Conservation (phyloP, 768 basidiomycete genomes). For the Termitomyces sp. region DNA sequence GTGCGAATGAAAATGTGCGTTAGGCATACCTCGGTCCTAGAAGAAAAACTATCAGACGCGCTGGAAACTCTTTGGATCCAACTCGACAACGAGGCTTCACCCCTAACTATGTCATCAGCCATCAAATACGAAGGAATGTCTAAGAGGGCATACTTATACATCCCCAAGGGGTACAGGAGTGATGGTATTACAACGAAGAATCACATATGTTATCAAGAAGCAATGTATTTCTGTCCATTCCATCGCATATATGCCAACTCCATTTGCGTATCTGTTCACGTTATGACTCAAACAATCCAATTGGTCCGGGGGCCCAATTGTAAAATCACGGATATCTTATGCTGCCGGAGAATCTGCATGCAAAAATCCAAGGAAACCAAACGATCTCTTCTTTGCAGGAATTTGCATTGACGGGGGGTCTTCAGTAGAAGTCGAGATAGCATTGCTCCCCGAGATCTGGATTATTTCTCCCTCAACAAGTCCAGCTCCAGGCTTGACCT, state of each 20-base stretch:
- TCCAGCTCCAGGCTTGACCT: neutral
- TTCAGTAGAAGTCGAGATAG: neutral
- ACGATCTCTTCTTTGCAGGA: neutral
- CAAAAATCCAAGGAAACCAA: neutral
- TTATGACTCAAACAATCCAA: neutral
- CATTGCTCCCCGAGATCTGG: neutral
- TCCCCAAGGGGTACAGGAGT: neutral
- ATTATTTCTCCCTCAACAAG: neutral
- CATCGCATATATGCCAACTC: neutral
- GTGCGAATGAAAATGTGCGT: neutral
- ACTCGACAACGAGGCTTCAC: neutral
- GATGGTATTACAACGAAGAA: neutral
- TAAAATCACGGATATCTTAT: neutral
- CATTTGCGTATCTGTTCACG: neutral
- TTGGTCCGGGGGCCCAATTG: neutral
- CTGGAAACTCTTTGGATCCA: neutral
- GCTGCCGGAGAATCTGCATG: neutral
- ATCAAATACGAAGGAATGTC: neutral
- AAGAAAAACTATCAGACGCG: neutral
- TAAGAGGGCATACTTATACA: neutral
- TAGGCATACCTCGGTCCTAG: neutral
- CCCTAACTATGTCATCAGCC: neutral
- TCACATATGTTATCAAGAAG: neutral
- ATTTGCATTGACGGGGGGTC: neutral
- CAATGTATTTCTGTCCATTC: neutral